A percentile compares a stretch with the other conserved stretches of the same genome.
phyloP scores from a whole-genome alignment of 192 early-diverging fungal species.

The Coemansia asiatica region DNA sequence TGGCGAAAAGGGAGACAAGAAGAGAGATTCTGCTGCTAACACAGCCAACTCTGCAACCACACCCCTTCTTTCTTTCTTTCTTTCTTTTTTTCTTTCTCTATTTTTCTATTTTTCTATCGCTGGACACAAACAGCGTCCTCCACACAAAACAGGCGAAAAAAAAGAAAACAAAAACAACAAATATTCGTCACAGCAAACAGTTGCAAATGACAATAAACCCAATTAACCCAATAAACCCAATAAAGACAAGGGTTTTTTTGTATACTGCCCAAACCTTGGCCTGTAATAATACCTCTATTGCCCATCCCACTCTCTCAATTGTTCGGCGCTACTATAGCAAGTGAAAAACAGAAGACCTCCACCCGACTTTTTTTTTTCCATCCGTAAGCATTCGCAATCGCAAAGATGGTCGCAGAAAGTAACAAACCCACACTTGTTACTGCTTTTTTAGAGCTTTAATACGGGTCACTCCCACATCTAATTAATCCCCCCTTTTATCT shows the following conservation, averaged over 20 bases:
- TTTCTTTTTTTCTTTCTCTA: neutral
- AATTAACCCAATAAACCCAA: conserved; percentile 1
- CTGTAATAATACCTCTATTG: conserved; percentile 1
- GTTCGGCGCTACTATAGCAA: neutral
- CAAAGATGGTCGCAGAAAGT: too few relatives aligned
- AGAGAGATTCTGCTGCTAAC: neutral
- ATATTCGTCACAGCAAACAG: neutral
- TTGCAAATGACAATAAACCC: neutral
- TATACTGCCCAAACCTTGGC: neutral
- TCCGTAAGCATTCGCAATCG: neutral
- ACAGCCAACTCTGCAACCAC: neutral
- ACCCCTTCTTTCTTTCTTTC: neutral
- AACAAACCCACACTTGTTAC: neutral
- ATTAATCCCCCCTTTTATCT: neutral
- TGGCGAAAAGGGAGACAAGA: neutral
- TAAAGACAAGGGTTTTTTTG: conserved; percentile 2
- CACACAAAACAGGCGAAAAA: neutral
- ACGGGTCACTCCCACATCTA: neutral
- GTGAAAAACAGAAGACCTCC: neutral
- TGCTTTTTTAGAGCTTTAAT: neutral
- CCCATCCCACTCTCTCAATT: neutral
- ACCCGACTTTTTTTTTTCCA: neutral
- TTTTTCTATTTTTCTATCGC: neutral
- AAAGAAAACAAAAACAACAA: neutral
- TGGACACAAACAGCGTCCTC: neutral